Base-by-base conservation (phyloP, 2,329 filamentous ascomycete genomes). In the Trichoderma arundinaceum region DNA sequence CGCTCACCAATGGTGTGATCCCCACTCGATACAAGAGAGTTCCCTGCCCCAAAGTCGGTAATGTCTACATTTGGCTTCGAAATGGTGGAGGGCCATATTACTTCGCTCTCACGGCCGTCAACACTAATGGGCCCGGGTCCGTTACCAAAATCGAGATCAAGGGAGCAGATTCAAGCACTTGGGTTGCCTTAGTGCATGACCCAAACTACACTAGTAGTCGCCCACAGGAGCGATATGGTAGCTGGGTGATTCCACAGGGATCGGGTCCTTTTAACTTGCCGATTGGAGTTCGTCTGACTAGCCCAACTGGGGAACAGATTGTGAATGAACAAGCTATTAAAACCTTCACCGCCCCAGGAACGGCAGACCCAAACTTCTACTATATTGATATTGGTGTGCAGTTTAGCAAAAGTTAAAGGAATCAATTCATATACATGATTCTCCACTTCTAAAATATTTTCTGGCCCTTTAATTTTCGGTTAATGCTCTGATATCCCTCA, bases 191-290 rank as follows among this genome's bases (percentile, higher is more conserved):
- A n/a, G 48, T 19, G 4, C 59, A 62, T 35, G 59, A 62, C n/a
- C 59, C 59, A n/a, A 53, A 62, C n/a, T 62, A 62, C n/a, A 62
- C 59, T 5, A 62, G 59, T 22, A 62, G 59, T 22, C 46, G 59
- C 12, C 59, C 59, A 33, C 59, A 62, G 35, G 59, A 62, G 22
- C 59, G 59, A 10, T 62, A 62, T 41, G 59, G 59, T n/a, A 62
- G 59, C 10, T 62, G 59, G 59, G 38, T 44, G 3, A 44, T 62
- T 19, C 59, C 59, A 10, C 59, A 53, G n/a, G 59, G 59, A 35
- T 33, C 48, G 8, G 59, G 59, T 4, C 59, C 59, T 19, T 62
- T 62, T 28, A 62, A 62, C 17, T n/a, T 62, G 28, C 59, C 59
- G 0, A 28, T 62, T 19, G 59, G 28, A 53, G 32, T 62, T 12